Conservation (phyloP, 2,329 filamentous ascomycete genomes). For the Penicillium occitanis region DNA sequence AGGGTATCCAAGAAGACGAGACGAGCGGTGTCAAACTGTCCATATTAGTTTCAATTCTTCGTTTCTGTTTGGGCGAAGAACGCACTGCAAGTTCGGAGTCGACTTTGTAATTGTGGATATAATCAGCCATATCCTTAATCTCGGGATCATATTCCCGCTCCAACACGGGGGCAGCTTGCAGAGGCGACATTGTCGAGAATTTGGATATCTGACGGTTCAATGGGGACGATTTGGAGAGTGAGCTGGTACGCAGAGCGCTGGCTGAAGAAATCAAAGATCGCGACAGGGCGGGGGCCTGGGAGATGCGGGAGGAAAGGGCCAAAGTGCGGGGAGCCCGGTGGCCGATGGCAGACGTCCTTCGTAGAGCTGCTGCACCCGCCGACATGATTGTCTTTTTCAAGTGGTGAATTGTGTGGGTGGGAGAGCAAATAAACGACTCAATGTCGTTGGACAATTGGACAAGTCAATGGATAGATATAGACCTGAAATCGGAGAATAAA, state of each 20-base stretch:
- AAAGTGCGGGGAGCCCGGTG: constrained; percentile 42
- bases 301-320: constrained; percentile 46
- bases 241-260: constrained; percentile 22
- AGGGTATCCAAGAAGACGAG: constrained; percentile 96
- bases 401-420: not conserved
- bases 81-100: constrained; percentile 89
- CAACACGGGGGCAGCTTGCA: constrained; percentile 35
- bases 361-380: constrained; percentile 40
- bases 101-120: constrained; percentile 89
- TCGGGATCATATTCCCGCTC: constrained; percentile 76
- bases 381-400: constrained; percentile 33
- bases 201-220: constrained; percentile 26
- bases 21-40: constrained; percentile 83
- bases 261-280: constrained; percentile 31
- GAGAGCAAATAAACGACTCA: not conserved
- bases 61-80: not conserved
- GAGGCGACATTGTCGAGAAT: constrained; percentile 47
- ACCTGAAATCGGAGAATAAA: not conserved
- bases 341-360: constrained; percentile 37
- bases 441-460: constrained; percentile 6
- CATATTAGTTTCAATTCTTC: not conserved
- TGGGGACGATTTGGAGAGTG: constrained; percentile 17
- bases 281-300: constrained; percentile 40
- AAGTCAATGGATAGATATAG: constrained; percentile 8
- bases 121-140: constrained; percentile 91